A percentile compares a stretch with the other conserved stretches of the same genome.
phyloP scores from a whole-genome alignment of 2,329 filamentous ascomycete genomes.

The Fusarium annulatum region DNA sequence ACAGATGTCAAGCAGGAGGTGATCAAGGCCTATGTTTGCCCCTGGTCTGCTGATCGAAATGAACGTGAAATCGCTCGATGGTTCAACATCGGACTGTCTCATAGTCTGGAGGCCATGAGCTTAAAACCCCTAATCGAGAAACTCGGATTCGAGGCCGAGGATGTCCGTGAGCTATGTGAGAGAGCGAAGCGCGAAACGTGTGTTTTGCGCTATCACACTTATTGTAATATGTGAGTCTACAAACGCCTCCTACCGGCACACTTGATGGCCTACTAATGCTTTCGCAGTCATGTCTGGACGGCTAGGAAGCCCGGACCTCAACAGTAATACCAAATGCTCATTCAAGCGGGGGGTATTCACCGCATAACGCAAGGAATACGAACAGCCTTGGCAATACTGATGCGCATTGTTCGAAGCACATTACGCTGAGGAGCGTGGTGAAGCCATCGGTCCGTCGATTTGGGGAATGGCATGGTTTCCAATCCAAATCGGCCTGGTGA shows the following conservation, averaged over 20 bases:
- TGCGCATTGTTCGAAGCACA: not conserved
- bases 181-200: conserved; percentile 76
- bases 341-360: conserved; percentile 2
- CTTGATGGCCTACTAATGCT: not conserved
- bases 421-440: not conserved
- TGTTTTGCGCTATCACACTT: conserved; percentile 74
- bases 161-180: conserved; percentile 71
- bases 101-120: conserved; percentile 78
- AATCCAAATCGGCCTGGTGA: conserved; percentile 1
- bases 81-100: conserved; percentile 83
- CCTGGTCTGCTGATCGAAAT: conserved; percentile 74
- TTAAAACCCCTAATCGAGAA: conserved; percentile 75
- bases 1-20: conserved; percentile 79
- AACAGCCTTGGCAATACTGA: conserved; percentile 3
- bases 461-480: not conserved
- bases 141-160: conserved; percentile 60
- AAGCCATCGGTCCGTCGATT: not conserved
- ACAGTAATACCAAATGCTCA: conserved; percentile 29
- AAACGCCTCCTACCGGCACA: not conserved
- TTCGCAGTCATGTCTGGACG: conserved; percentile 43
- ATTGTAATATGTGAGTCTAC: conserved; percentile 78
- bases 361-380: not conserved
- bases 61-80: conserved; percentile 78
- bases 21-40: conserved; percentile 77
- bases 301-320: conserved; percentile 40